phyloP scores from a whole-genome alignment of 176 grass and related monocot species.

The Ampelocalamus luodianensis region DNA sequence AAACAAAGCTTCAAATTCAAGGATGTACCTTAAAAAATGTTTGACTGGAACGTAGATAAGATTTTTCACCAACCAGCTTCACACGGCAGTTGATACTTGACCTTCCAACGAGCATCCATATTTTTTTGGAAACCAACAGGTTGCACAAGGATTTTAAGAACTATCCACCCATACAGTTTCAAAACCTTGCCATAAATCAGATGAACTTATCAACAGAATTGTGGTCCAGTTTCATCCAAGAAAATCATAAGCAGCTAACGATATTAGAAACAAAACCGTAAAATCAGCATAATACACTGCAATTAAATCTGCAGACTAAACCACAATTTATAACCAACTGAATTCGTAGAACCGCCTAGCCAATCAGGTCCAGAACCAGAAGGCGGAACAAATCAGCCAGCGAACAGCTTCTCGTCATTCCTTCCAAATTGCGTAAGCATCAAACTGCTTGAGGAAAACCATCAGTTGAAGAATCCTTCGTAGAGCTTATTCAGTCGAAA shows the following conservation, averaged over 20 bases:
- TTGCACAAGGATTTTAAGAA: neutral
- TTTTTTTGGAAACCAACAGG: too few relatives aligned
- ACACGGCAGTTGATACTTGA: too few relatives aligned
- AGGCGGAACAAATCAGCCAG: neutral
- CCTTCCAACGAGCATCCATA: too few relatives aligned
- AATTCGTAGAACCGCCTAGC: too few relatives aligned
- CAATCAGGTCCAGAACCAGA: neutral
- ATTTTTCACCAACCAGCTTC: neutral
- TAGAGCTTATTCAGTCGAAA: accelerated
- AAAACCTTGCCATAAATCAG: neutral
- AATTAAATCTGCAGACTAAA: neutral
- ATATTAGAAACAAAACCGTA: neutral
- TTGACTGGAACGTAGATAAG: neutral
- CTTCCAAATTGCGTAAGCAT: neutral
- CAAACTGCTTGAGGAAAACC: too few relatives aligned
- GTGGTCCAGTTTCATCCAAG: neutral
- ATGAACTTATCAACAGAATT: neutral
- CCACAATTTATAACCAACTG: neutral
- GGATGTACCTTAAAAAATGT: neutral
- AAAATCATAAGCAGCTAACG: neutral
- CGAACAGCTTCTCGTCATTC: neutral
- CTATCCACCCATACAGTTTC: neutral
- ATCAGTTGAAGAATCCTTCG: neutral
- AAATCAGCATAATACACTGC: neutral
- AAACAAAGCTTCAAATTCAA: neutral